Percentiles rank a stretch among this genome's conserved stretches.
Conservation (phyloP, 73 alveolate genomes). For the Paramecium pentaurelia region DNA sequence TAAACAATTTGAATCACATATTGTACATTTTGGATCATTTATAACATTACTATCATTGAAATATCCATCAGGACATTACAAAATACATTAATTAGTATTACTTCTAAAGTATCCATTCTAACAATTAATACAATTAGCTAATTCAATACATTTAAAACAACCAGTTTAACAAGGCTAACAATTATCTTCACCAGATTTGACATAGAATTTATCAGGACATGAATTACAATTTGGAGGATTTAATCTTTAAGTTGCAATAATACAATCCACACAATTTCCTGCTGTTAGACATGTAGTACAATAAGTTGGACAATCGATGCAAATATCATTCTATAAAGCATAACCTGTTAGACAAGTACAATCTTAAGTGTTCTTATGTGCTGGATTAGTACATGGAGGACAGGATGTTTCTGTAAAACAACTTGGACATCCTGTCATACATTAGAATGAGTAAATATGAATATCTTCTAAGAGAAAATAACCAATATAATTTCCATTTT, state of each 20-base stretch:
- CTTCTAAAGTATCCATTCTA: background rate
- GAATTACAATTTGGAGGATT: background rate
- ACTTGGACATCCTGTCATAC: background rate
- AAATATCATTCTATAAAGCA: background rate
- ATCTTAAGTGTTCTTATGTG: background rate
- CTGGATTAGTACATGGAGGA: background rate
- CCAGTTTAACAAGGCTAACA: background rate
- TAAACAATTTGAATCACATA: slow-evolving; percentile 11
- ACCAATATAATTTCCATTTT: background rate
- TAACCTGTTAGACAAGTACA: background rate
- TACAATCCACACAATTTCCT: background rate
- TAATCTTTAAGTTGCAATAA: background rate
- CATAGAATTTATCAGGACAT: background rate
- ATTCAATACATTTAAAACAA: background rate
- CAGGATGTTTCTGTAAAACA: background rate
- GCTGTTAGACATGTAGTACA: background rate
- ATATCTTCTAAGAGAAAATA: background rate
- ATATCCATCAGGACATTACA: background rate
- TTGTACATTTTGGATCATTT: background rate
- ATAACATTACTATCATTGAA: background rate
- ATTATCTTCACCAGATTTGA: background rate
- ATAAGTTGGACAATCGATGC: background rate
- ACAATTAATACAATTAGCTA: background rate
- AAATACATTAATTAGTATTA: background rate
- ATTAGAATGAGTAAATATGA: background rate